Conservation (phyloP, 441 rosid species). For the California macrophylla region DNA sequence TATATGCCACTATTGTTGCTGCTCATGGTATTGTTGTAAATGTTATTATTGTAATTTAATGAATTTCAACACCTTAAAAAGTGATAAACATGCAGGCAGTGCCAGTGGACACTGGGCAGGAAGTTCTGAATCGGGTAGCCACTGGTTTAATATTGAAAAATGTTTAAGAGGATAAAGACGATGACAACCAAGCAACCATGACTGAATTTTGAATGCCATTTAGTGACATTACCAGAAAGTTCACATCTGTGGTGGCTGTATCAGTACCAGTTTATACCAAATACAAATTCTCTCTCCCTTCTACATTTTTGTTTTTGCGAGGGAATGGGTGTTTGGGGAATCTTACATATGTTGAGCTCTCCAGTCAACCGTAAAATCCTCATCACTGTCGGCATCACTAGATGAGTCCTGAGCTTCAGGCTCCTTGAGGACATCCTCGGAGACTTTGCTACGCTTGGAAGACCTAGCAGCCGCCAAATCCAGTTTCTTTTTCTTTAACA, state of each 20-base stretch:
- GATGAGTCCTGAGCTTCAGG: constrained; percentile 38
- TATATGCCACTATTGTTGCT: neutral
- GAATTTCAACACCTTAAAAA: no score
- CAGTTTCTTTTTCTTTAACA: constrained; percentile 51
- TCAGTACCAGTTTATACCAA: neutral
- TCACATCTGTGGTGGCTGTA: neutral
- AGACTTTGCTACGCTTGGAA: constrained; percentile 42
- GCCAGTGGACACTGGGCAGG: neutral
- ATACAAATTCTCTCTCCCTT: neutral
- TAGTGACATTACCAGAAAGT: no score
- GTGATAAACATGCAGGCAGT: neutral
- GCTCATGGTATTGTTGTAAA: neutral
- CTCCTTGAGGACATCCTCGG: constrained; percentile 31
- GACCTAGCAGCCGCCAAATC: constrained; percentile 59
- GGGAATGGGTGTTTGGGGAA: neutral
- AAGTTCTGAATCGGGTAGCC: neutral
- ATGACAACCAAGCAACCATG: neutral
- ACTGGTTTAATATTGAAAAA: neutral
- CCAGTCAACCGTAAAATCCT: constrained; percentile 76
- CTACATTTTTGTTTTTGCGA: neutral
- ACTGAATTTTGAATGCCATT: neutral
- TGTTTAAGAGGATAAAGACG: neutral
- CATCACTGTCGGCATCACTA: constrained; percentile 52
- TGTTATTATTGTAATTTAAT: no score
- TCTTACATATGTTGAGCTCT: constrained; percentile 76